phyloP scores from a whole-genome alignment of 176 grass and related monocot genomes.

The Lolium perenne region DNA sequence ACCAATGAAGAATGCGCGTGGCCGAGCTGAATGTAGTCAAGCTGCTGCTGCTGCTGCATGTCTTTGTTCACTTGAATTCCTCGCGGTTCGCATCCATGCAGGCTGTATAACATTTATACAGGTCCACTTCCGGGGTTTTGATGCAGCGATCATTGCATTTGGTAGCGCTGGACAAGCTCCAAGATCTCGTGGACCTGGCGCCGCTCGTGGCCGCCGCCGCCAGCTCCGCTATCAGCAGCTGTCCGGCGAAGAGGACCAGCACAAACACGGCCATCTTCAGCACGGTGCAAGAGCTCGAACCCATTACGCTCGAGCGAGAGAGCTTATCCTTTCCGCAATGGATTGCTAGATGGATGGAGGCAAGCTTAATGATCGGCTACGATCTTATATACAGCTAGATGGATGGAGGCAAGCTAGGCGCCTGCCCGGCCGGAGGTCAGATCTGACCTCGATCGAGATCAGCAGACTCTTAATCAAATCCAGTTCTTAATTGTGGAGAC shows the following conservation, averaged over 20 bases:
- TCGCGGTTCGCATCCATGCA: background rate
- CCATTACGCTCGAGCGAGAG: background rate
- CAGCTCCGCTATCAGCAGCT: background rate
- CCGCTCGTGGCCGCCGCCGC: background rate
- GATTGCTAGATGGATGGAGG: background rate
- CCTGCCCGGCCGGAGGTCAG: too few relatives aligned
- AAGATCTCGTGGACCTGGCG: background rate
- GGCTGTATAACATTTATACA: background rate
- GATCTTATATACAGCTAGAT: too few relatives aligned
- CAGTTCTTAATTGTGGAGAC: background rate
- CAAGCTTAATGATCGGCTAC: too few relatives aligned
- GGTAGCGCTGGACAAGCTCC: background rate
- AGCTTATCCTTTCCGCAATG: background rate
- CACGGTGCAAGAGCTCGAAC: background rate
- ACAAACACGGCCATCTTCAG: background rate
- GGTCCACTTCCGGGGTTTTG: background rate
- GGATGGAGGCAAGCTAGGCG: too few relatives aligned
- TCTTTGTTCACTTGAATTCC: background rate
- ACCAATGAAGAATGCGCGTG: too few relatives aligned
- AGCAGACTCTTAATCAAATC: too few relatives aligned
- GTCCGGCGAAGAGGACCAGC: background rate
- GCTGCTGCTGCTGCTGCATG: too few relatives aligned
- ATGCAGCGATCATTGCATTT: background rate
- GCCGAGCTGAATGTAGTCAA: too few relatives aligned
- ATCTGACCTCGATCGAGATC: too few relatives aligned